These are phyloP conservation scores for Aegilops longissima DNA, from an alignment of 176 grass and related monocot genomes.

Conservation along the genomic window DNA sequence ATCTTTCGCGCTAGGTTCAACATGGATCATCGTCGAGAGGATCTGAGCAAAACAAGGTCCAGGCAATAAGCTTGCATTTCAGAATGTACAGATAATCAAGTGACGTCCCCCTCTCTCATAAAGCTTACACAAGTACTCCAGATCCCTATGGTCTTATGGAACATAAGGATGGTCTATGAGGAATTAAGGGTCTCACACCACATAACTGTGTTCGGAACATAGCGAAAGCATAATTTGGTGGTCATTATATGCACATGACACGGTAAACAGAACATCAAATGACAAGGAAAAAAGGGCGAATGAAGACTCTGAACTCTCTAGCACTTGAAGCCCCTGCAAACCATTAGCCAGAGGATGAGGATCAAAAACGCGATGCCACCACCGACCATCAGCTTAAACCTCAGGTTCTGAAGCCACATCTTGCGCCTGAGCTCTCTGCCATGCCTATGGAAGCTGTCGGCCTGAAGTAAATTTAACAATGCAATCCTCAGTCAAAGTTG, in stretches of 20 bases:
- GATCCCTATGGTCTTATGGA: slow-evolving; percentile 11
- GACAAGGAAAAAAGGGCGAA: background rate
- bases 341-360: slow-evolving; percentile 81
- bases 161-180: background rate
- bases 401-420: slow-evolving; percentile 98
- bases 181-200: background rate
- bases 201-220: background rate
- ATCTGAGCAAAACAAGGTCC: background rate
- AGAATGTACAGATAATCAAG: slow-evolving; percentile 37
- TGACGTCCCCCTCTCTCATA: background rate
- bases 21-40: background rate
- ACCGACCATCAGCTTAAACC: slow-evolving; percentile 84
- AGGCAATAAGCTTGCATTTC: slow-evolving; percentile 11
- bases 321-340: slow-evolving; percentile 78
- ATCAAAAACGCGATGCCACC: slow-evolving; percentile 51
- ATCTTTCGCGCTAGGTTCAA: background rate
- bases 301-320: slow-evolving; percentile 8
- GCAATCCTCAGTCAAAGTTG: background rate
- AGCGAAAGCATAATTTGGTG: background rate
- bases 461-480: slow-evolving; percentile 49
- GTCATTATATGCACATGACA: slow-evolving; percentile 32
- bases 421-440: slow-evolving; percentile 91
- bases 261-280: slow-evolving; percentile 17
- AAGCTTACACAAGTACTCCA: slow-evolving; percentile 16
- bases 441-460: slow-evolving; percentile 94